Base-by-base conservation (phyloP, 495 filamentous ascomycete species). In the Neurospora tetraspora region DNA sequence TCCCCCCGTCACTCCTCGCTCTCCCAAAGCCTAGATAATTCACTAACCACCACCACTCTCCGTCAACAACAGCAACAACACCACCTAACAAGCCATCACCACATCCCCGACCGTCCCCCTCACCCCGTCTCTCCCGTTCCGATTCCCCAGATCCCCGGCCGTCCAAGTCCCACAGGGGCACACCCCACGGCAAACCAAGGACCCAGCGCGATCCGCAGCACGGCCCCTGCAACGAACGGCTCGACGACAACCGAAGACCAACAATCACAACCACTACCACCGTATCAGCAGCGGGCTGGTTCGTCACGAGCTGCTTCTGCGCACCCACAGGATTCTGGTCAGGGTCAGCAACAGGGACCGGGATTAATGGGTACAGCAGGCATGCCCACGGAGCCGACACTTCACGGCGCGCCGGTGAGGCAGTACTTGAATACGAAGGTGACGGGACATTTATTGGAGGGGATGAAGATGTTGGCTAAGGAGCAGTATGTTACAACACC, bases 381-480 rank as follows among this genome's bases (percentile, higher is more conserved):
- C 42, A 83, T 88, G 77, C 86, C 88, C 27, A 72, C 83, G 74
- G 82, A 88, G 79, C 83, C 89, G 12, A 85, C 81, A 3, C 81
- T 87, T 2, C 93, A 97, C 76, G 96, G 96, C 47, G 93, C 93
- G 1, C 93, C 94, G 5, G 92, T 93, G 4, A 87, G 96, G 39
- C 89, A 92, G 73, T 99, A 97, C 82, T 83, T 99, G 80, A 98
- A 98, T 76, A 85, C 90, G 78, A 94, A 94, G 78, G 89, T 99
- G 71, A 95, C 94, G 18, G 91, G 90, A 9, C 88, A 90, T 70
- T 78, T 99, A 74, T 80, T 99, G 40, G 94, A 98, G 76, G 96
- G 93, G 8, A 94, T 99, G 94, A 98, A 97, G 86, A 83, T 87
- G 75, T 75, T 99, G 42, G 93, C 92, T 4, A 89, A 88, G 73